Percentiles rank a stretch among this genome's conserved stretches.
phyloP scores from a whole-genome alignment of 345 rosid species.

The Camelina sativa region DNA sequence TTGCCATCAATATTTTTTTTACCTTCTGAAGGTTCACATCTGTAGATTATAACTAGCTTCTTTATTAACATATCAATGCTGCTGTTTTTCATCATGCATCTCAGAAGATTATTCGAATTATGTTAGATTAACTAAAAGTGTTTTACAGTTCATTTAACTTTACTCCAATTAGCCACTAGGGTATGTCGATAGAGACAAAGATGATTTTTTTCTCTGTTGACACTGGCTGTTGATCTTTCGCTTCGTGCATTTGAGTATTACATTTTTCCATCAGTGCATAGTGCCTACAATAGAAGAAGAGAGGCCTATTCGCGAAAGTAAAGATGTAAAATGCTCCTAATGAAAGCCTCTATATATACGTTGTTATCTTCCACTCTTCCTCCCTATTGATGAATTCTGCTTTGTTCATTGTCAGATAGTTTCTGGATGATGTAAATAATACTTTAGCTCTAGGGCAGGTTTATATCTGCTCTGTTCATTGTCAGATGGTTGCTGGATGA shows the following conservation, averaged over 20 bases:
- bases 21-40: conserved; percentile 30
- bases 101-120: conserved; percentile 5
- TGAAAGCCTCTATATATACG: conserved; percentile 23
- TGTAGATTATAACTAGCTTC: conserved; percentile 35
- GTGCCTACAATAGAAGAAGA: conserved; percentile 16
- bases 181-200: conserved; percentile 11
- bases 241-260: conserved; percentile 21
- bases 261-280: conserved; percentile 14
- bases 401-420: conserved; percentile 14
- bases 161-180: conserved; percentile 13
- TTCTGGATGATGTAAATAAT: conserved; percentile 12
- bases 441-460: conserved; percentile 14
- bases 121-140: conserved; percentile 5
- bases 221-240: conserved; percentile 14
- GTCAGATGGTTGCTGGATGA: conserved; percentile 13
- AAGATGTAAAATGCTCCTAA: conserved; percentile 17
- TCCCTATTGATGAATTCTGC: conserved; percentile 13
- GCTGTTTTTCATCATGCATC: conserved; percentile 18
- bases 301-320: not conserved
- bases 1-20: conserved; percentile 30
- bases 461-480: conserved; percentile 3
- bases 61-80: conserved; percentile 15
- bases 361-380: conserved; percentile 14
- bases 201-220: conserved; percentile 3
- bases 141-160: conserved; percentile 1